Base-by-base conservation (phyloP, 148 eudicot genomes). In the Limonium bicolor region DNA sequence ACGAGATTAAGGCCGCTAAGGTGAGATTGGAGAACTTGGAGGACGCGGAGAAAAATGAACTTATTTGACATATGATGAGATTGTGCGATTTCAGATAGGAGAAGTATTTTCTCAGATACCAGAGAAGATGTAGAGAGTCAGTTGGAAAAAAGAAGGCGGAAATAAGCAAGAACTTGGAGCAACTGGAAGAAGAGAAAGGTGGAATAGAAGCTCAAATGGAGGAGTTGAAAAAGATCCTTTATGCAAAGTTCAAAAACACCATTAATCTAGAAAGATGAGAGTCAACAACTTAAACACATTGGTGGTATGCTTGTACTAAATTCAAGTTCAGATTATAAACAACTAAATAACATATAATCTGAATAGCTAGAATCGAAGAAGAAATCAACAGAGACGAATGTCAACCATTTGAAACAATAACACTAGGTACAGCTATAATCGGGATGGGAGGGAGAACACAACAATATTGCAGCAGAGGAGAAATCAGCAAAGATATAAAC, bases 211-310 rank as follows among this genome's bases (percentile, higher is more conserved):
- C 82, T 17, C 85, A 90, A 46, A 90, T 90, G 99, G 70, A 77
- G 2, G 88, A 62, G 37, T 53, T 90, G 54, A 90, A 90, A 77
- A 90, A 81, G 55, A 67, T 81, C 38, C 48, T 85, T 46, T 90
- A 90, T 60, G 99, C 71, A 14, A 90, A 90, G 65, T 90, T 90
- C 58, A 87, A 83, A 34, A 95, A 90, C 56, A 84, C 99, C 51
- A 90, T 90, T 72, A 90, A 90, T 61, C 88, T 90, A 2, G 99
- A 92, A n/a, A n/a, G n/a, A n/a, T n/a, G n/a, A n/a, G n/a, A n/a
- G n/a, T n/a, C n/a, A n/a, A n/a, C n/a, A n/a, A n/a, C n/a, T n/a
- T n/a, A n/a, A n/a, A n/a, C n/a, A n/a, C n/a, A n/a, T n/a, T n/a
- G n/a, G n/a, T n/a, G n/a, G n/a, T n/a, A n/a, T n/a, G n/a, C n/a